Evolutionary conservation across 2,329 filamentous ascomycete genomes (phyloP), one percentile per base, ranked within the genome.

Genomic region (Tolypocladium cylindrosporum): DNA sequence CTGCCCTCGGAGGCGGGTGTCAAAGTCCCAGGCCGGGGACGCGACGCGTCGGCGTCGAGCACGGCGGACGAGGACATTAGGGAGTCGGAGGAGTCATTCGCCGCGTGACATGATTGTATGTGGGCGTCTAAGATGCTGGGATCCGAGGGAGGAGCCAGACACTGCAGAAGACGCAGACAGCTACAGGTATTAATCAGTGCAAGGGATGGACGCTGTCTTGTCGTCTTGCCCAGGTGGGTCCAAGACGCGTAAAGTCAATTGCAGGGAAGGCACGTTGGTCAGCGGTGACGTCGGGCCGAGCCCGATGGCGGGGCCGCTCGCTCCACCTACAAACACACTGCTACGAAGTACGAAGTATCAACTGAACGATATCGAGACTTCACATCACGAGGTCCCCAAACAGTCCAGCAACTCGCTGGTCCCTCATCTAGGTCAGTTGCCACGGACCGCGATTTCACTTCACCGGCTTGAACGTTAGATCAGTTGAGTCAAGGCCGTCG

Each of bases 41-140:
- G 79, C 75, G 79, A 78, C 79, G 78, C 78, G 77, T 78, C 75
- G 64, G 72, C 65, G 63, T 66, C 71, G 61, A 65, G 61, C 60
- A 66, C 59, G 60, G 66, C 65, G 59, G 69, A 65, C 60, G 70
- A 70, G 64, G 70, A 66, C 72, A 73, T 74, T 60, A 61, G 64
- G 60, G 37, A 31, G 13, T 42, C 59, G 57, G 39, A 55, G 57
- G 40, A 55, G 39, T 59, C 52, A 58, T 60, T 56, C 55, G 58
- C 16, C 31, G n/a, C 27, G 52, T 39, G 48, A 39, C 57, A 62
- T 58, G 8, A 36, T 45, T 13, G 55, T 24, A 4, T 27, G 39
- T 27, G 42, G 24, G 48, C 48, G 10, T 37, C 10, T n/a, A 36
- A 10, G 11, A 8, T n/a, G 11, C 21, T 21, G 11, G 13, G 9